These are phyloP conservation scores for Calocybe cyanea DNA, from an alignment of 768 basidiomycete genomes.

Conservation along the genomic window DNA sequence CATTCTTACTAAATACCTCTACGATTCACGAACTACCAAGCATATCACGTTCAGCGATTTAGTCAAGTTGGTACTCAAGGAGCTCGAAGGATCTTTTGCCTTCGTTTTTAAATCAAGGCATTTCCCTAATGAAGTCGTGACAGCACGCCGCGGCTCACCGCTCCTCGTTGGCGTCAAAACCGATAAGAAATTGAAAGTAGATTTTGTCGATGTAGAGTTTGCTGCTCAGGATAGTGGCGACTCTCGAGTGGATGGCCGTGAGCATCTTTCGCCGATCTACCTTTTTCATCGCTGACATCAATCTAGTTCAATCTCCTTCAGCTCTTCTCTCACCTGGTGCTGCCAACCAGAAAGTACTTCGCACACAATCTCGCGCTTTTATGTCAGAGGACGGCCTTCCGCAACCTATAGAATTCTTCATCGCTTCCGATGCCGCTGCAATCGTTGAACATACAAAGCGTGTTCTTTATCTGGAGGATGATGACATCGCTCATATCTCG, in stretches of 20 bases:
- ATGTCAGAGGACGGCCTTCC: constrained; percentile 98
- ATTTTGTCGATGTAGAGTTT: constrained; percentile 98
- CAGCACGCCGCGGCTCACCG: constrained; percentile 95
- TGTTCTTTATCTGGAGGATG: constrained; percentile 97
- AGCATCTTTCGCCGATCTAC: constrained; percentile 18
- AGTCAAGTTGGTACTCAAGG: constrained; percentile 93
- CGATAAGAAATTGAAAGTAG: constrained; percentile 99
- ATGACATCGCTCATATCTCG: constrained; percentile 96
- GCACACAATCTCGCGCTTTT: constrained; percentile 96
- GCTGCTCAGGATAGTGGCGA: constrained; percentile 62
- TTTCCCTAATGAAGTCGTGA: constrained; percentile 94
- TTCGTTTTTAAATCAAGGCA: constrained; percentile 98
- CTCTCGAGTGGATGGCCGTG: constrained; percentile 36
- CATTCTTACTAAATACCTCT: constrained; percentile 94
- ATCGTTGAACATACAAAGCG: constrained; percentile 99
- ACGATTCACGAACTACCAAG: constrained; percentile 87
- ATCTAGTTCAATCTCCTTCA: constrained; percentile 46
- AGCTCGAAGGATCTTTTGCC: constrained; percentile 97
- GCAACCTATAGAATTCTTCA: constrained; percentile 99
- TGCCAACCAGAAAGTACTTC: constrained; percentile 73
- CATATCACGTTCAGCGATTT: constrained; percentile 84
- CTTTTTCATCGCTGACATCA: constrained; percentile 1
- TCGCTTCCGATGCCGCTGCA: constrained; percentile 95
- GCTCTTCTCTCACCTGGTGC: constrained; percentile 63
- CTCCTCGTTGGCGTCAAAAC: constrained; percentile 98